phyloP scores from a whole-genome alignment of 441 rosid genomes.

The Metrosideros polymorpha region DNA sequence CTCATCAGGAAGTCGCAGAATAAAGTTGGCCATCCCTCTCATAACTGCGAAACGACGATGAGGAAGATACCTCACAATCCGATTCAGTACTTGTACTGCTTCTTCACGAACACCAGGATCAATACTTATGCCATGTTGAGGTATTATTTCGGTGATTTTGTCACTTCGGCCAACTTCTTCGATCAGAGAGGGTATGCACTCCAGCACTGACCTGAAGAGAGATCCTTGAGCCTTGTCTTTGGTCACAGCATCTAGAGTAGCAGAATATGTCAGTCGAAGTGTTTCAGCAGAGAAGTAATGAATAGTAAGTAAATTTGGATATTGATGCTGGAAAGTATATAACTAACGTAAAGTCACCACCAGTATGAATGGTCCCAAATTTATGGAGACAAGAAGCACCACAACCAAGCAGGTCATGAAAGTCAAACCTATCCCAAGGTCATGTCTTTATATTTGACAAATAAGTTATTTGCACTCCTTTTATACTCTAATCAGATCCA shows the following conservation, averaged over 20 bases:
- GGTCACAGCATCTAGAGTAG: slow-evolving; percentile 78
- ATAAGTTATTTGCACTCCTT: not conserved
- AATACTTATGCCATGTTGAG: slow-evolving; percentile 97
- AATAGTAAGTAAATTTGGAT: not conserved
- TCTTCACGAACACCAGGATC: slow-evolving; percentile 99
- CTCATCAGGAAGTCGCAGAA: slow-evolving; percentile 92
- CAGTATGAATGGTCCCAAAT: not conserved
- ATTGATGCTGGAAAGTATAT: not conserved
- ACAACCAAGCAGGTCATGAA: not conserved
- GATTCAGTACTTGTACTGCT: slow-evolving; percentile 95
- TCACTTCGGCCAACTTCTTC: slow-evolving; percentile 99
- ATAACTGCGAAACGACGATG: slow-evolving; percentile 97
- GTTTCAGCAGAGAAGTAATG: slow-evolving; percentile 3
- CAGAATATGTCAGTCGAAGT: slow-evolving; percentile 7
- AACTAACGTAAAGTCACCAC: not conserved
- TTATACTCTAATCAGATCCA: not conserved
- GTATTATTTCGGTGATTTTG: slow-evolving; percentile 97
- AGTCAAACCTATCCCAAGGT: not conserved
- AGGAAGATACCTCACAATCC: slow-evolving; percentile 86
- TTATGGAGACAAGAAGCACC: not conserved
- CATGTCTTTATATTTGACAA: not conserved
- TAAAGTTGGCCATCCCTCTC: slow-evolving; percentile 98
- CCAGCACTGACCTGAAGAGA: slow-evolving; percentile 89
- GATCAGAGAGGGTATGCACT: slow-evolving; percentile 93
- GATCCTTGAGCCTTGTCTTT: slow-evolving; percentile 98